Evolutionary conservation across 331 rosid species (phyloP).

Genomic region (Acacia pycnantha): DNA sequence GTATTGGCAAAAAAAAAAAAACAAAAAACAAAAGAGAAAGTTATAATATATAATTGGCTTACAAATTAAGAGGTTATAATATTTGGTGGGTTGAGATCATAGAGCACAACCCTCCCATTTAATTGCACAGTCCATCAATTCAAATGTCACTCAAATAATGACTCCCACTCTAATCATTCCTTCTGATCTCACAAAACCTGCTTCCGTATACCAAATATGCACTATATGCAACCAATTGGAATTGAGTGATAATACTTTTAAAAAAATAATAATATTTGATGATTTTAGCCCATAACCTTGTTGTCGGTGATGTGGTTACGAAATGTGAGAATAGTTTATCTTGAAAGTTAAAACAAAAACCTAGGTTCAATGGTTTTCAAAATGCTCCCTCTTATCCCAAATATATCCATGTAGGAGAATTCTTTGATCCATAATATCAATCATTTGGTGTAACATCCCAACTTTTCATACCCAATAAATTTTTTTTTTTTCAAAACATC

Average conservation of each 20-base stretch:
- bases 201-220: not conserved
- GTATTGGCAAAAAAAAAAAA: no score
- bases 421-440: no score
- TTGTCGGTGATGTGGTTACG: not conserved
- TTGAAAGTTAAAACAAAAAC: not conserved
- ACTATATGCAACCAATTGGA: not conserved
- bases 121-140: constrained; percentile 43
- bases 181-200: not conserved
- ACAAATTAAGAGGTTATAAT: not conserved
- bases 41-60: not conserved
- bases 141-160: constrained; percentile 13
- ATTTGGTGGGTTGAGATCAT: constrained; percentile 26
- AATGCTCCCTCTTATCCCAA: not conserved
- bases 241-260: not conserved
- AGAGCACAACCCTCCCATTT: constrained; percentile 42
- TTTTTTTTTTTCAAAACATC: no score
- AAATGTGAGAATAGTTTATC: not conserved
- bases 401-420: no score
- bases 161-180: not conserved
- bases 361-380: not conserved
- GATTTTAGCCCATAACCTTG: not conserved
- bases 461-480: no score
- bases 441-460: no score
- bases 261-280: not conserved
- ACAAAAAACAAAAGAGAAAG: not conserved